Base-by-base conservation (phyloP, 2,329 filamentous ascomycete genomes). In the Ustilaginoidea virens region DNA sequence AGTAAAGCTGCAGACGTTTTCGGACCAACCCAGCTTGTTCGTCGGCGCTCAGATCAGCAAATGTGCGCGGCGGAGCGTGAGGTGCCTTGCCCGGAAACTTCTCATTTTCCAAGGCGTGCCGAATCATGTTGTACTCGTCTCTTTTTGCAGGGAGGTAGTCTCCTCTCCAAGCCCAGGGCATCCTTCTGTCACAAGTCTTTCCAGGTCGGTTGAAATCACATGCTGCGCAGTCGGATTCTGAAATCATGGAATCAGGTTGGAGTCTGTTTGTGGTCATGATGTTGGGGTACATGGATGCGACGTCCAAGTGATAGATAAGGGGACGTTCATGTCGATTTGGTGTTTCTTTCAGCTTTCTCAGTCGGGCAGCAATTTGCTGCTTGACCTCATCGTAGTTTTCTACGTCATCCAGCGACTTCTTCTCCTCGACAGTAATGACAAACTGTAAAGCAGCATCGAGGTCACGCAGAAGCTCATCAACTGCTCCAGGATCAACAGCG, bases 191-290 rank as follows among this genome's bases (percentile, higher is more conserved):
- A 48, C 90, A 98, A 1, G 85, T 96, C 56, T 98, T 98, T 18
- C 90, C 90, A 1, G 90, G 90, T 25, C 90, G 67, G 42, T 98
- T 98, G 63, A 98, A 98, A 51, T 98, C 92, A 53, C 92, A 98
- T 8, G 90, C 86, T 3, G 90, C 90, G 45, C 92, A 98, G 44
- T 93, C 83, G 1, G 86, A 82, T 49, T 98, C 92, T 27, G 87
- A 65, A 30, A 98, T 92, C 85, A 98, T 92, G n/a, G 90, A 96
- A 52, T 98, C 90, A 0, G 90, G 90, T 43, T 98, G 90, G 26
- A 98, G 56, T 51, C 90, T 80, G 52, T 98, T 98, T 1, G 90
- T 98, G 2, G 92, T 98, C 92, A 98, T 98, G 51, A 98, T 98
- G 53, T 98, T 98, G 7, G 90, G 90, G 50, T 98, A 98, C 90